Evolutionary conservation across 805 yeast species (phyloP), one percentile per base, ranked within the genome.

Genomic region (Suhomyces sp.): DNA sequence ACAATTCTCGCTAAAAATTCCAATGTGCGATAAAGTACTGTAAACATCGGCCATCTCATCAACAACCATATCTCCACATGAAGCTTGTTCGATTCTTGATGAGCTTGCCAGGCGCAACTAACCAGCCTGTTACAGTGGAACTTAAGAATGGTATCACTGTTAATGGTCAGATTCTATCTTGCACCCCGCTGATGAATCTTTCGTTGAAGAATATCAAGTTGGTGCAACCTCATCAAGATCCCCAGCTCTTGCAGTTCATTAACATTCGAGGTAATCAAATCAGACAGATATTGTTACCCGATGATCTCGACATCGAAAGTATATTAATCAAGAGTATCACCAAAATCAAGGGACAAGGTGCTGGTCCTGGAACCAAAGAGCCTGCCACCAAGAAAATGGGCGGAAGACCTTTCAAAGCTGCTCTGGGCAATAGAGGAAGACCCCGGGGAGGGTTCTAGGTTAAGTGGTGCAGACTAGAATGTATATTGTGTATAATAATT

Each of bases 151-250:
- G 97, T 40, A 88, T 93, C 4, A 79, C 89, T 5, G 82, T 93
- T 5, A 82, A 88, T 61, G 98, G 98, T 0, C 88, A 92, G 12
- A 75, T 93, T 24, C 83, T 87, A 41, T 83, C 91, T 6, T 96
- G 94, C 41, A 79, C 96, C 2, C 97, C 97, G 26, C 81, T 88
- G 57, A 92, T 92, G 98, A 92, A 92, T 69, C 84, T 92, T 45
- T 84, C 90, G 4, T 69, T 92, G 56, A 84, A 87, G 61, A 88
- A 87, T 58, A 93, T 89, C 47, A 88, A 86, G 60, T 84, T 93
- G 80, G 84, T 92, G 2, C 79, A 88, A 44, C 82, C 80, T 51
- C 80, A 85, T 64, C 83, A 88, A 52, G 88, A 84, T 51, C 87
- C 96, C 0, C 79, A 84, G 40, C 70, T 80, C 10, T 72, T 91